Evolutionary conservation across 331 rosid genomes (phyloP).

Genomic region (Pyracantha coccinea): DNA sequence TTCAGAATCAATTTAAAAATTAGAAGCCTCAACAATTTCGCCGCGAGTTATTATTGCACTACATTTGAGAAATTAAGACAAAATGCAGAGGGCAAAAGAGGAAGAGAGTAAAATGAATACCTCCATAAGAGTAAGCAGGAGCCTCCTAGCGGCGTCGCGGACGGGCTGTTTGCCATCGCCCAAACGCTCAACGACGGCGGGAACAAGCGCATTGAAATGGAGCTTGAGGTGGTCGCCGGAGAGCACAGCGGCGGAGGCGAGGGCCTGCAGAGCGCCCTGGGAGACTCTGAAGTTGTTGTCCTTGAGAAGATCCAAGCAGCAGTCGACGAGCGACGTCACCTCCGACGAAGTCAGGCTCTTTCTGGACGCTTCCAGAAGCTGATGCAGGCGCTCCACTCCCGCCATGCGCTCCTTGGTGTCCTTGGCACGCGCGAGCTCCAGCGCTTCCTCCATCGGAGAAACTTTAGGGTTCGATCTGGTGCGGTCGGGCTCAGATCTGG

Average conservation of each 20-base stretch:
- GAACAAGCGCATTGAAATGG: conserved; percentile 93
- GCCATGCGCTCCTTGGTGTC: conserved; percentile 97
- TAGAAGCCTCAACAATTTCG: neutral
- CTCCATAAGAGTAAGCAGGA: conserved; percentile 97
- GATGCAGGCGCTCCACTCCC: conserved; percentile 91
- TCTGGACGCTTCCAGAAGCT: conserved; percentile 81
- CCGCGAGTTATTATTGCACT: neutral
- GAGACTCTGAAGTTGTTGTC: conserved; percentile 91
- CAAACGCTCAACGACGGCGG: conserved; percentile 88
- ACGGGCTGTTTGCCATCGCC: conserved; percentile 97
- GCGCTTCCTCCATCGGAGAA: conserved; percentile 75
- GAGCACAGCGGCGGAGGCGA: conserved; percentile 95
- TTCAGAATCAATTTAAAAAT: neutral
- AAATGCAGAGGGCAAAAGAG: neutral
- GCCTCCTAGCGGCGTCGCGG: conserved; percentile 89
- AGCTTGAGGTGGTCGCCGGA: conserved; percentile 94
- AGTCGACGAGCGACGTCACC: conserved; percentile 74
- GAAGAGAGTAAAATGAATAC: conserved; percentile 19
- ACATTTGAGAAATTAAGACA: neutral
- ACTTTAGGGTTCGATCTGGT: conserved; percentile 42
- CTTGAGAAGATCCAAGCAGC: conserved; percentile 92
- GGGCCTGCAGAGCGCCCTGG: conserved; percentile 91
- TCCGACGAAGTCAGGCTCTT: conserved; percentile 73
- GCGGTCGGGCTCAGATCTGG: conserved; percentile 63
- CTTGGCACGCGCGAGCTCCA: conserved; percentile 88